Base-by-base conservation (phyloP, 345 rosid genomes). In the Lepidium sativum region DNA sequence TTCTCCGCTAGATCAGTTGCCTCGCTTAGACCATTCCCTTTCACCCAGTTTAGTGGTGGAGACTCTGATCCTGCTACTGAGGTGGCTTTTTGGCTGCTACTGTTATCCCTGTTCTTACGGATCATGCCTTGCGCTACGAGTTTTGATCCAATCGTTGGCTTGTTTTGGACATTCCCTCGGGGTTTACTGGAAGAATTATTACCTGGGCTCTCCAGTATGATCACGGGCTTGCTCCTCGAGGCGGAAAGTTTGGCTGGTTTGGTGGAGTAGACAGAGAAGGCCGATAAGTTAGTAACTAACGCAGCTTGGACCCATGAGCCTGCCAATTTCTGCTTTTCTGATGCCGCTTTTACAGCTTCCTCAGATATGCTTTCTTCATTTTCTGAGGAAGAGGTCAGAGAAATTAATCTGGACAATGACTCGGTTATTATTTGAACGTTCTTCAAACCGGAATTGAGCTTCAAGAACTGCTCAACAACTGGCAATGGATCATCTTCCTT, bases 221-320 rank as follows among this genome's bases (percentile, higher is more conserved):
- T 48, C 31, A 86, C 23, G 0, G 88, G 82, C 62, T 81, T 88
- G 59, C 52, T 80, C n/a, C 63, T 78, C 23, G 79, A 67, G 51
- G 73, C 11, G 14, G 53, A 11, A 38, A 31, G 32, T 60, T 53
- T 78, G 34, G 70, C 21, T 57, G 78, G 45, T 67, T 82, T 86
- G 81, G 62, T 86, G 54, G 79, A 76, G 58, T 82, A 86, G 15
- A 94, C 81, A 25, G 90, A 80, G 76, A 94, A 88, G 54, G 91
- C 54, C 0, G 96, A 90, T 69, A 94, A 67, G 49, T 90, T 86
- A 54, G 96, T 86, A 60, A 84, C 75, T 67, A 94, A 56, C 25
- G 99, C 99, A 63, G 92, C 92, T 73, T 94, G 92, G 56, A 94
- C 88, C 99, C 99, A 94, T 10, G 78, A 67, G 58, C 84, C 78